phyloP scores from a whole-genome alignment of 164 flowering plant species.

The Buxus sempervirens region DNA sequence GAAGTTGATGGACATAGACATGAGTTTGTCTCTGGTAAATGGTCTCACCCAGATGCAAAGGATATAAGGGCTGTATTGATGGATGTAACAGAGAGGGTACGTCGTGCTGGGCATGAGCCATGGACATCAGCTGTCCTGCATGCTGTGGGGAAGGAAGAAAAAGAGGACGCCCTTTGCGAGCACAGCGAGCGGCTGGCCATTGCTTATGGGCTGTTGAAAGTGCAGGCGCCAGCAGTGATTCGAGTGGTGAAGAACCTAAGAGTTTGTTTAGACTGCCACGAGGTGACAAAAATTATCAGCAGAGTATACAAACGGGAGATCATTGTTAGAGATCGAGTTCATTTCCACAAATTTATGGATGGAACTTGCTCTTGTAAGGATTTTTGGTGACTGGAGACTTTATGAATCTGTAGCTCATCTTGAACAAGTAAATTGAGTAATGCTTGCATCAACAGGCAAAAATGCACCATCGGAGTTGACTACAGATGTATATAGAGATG shows the following conservation, averaged over 20 bases:
- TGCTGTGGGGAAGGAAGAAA: constrained; percentile 38
- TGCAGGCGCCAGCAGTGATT: constrained; percentile 32
- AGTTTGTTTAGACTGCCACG: constrained; percentile 40
- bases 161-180: constrained; percentile 31
- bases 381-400: constrained; percentile 34
- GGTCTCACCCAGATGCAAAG: constrained; percentile 37
- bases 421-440: too few relatives aligned
- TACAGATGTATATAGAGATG: too few relatives aligned
- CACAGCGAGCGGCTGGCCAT: constrained; percentile 45
- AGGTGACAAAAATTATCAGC: constrained; percentile 46
- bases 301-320: constrained; percentile 40
- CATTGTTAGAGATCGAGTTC: constrained; percentile 47
- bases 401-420: too few relatives aligned
- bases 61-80: constrained; percentile 27
- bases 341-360: constrained; percentile 41
- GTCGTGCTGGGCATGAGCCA: constrained; percentile 31
- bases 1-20: constrained; percentile 42
- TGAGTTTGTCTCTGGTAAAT: constrained; percentile 40
- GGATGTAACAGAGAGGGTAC: constrained; percentile 31
- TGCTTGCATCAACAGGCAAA: too few relatives aligned
- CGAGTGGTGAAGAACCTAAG: constrained; percentile 40
- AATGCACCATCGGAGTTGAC: too few relatives aligned
- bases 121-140: constrained; percentile 35
- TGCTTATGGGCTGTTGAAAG: constrained; percentile 41
- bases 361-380: constrained; percentile 51